A percentile compares a stretch with the other conserved stretches of the same genome.
phyloP scores from a whole-genome alignment of 2,329 filamentous ascomycete genomes.

The Hortaea werneckii region DNA sequence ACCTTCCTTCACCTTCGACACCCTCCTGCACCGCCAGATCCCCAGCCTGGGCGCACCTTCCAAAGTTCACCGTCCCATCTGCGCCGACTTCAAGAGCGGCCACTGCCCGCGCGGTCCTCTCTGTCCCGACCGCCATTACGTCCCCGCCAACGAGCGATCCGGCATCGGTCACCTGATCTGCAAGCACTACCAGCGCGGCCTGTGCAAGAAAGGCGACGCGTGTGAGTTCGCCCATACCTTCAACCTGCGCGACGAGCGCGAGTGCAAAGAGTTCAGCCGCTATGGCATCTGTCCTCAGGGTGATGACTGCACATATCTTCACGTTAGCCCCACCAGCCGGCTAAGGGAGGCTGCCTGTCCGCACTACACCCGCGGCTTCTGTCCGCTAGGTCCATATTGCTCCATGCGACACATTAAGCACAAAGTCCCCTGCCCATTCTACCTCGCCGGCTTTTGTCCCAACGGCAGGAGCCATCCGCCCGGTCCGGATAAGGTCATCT shows the following conservation, averaged over 20 bases:
- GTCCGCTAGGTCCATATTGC: conserved; percentile 77
- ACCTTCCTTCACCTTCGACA: conserved; percentile 24
- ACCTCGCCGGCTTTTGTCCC: conserved; percentile 89
- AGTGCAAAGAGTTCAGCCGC: conserved; percentile 91
- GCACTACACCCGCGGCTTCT: conserved; percentile 83
- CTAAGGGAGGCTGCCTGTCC: conserved; percentile 60
- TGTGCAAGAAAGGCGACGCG: conserved; percentile 93
- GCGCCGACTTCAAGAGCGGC: conserved; percentile 74
- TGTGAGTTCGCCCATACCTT: conserved; percentile 99
- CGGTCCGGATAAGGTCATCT: conserved; percentile 28
- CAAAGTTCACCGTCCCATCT: conserved; percentile 49
- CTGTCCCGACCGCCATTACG: conserved; percentile 74
- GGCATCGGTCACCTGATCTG: conserved; percentile 59
- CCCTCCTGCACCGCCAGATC: conserved; percentile 21
- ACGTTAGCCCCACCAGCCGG: conserved; percentile 55
- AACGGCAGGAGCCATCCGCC: conserved; percentile 46
- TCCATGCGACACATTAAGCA: conserved; percentile 81
- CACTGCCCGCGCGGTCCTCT: conserved; percentile 76
- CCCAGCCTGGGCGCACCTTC: conserved; percentile 24
- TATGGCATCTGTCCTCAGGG: conserved; percentile 95
- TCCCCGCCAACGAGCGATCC: conserved; percentile 34
- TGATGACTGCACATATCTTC: conserved; percentile 62
- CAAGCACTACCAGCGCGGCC: conserved; percentile 95
- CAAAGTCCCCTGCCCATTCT: conserved; percentile 65
- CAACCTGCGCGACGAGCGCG: conserved; percentile 94